phyloP scores from a whole-genome alignment of 2,329 filamentous ascomycete genomes.

The Pseudogymnoascus sp. region DNA sequence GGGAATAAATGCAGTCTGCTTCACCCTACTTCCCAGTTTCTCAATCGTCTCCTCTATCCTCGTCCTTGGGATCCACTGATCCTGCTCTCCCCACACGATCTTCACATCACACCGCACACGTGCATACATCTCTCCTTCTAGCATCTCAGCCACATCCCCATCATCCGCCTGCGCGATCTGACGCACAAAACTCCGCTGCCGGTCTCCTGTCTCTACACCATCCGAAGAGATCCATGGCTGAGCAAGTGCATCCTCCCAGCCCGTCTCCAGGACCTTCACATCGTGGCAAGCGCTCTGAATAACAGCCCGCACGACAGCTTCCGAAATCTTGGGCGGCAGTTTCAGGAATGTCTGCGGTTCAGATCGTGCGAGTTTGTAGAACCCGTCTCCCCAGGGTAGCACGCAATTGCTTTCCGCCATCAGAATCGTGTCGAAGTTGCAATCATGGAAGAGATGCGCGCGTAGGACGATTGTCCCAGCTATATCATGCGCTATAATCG shows the following conservation, averaged over 20 bases:
- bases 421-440: background rate
- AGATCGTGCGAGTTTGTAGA: background rate
- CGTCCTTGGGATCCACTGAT: background rate
- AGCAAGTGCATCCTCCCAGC: background rate
- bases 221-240: background rate
- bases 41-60: background rate
- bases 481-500: background rate
- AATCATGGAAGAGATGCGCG: background rate
- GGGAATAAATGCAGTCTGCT: background rate
- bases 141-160: background rate
- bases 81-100: background rate
- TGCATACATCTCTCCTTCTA: background rate
- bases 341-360: background rate
- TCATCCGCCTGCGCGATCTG: background rate
- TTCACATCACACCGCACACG: background rate
- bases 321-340: background rate
- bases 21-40: background rate
- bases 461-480: background rate
- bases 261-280: background rate
- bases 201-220: background rate
- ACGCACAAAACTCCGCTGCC: background rate
- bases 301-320: background rate
- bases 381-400: background rate
- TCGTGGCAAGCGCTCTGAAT: background rate
- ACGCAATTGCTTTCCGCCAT: background rate